Evolutionary conservation across 768 basidiomycete species (phyloP).

Genomic region (Tephrocybe sp.): DNA sequence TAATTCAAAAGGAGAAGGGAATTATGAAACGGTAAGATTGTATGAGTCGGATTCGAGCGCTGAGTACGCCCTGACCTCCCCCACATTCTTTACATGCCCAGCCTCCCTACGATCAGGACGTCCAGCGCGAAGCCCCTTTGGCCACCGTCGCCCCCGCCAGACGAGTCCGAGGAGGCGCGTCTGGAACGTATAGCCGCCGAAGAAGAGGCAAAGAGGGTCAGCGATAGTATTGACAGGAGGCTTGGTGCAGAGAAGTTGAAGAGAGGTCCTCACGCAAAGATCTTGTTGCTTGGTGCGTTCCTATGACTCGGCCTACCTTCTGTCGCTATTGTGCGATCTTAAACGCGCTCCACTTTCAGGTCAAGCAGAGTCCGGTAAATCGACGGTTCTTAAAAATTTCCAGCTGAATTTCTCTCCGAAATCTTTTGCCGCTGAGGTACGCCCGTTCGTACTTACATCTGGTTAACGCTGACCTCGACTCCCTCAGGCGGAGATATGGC

Average conservation of each 20-base stretch:
- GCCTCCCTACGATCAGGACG: constrained; percentile 8
- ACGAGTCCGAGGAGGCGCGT: constrained; percentile 44
- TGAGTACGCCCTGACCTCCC: not conserved
- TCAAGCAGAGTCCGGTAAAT: constrained; percentile 70
- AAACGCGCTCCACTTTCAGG: constrained; percentile 32
- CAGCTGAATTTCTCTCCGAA: constrained; percentile 61
- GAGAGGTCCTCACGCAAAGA: constrained; percentile 40
- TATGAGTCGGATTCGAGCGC: no score
- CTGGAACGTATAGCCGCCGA: constrained; percentile 41
- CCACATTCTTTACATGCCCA: constrained; percentile 14
- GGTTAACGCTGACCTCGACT: not conserved
- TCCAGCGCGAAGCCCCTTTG: constrained; percentile 15
- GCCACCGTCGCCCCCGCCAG: constrained; percentile 26
- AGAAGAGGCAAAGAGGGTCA: constrained; percentile 49
- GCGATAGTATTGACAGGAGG: constrained; percentile 56
- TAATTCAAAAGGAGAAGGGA: constrained; percentile 2
- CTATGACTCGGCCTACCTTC: not conserved
- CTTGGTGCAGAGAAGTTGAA: constrained; percentile 47
- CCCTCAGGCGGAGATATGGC: constrained; percentile 51
- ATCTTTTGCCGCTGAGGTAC: constrained; percentile 56
- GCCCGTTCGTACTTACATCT: constrained; percentile 3
- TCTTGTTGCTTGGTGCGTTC: constrained; percentile 56
- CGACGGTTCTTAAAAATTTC: constrained; percentile 66
- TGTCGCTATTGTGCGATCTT: not conserved
- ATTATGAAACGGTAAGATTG: no score